Evolutionary conservation across 169 alveolate species (phyloP).

Genomic region (Plasmodium vivax): DNA sequence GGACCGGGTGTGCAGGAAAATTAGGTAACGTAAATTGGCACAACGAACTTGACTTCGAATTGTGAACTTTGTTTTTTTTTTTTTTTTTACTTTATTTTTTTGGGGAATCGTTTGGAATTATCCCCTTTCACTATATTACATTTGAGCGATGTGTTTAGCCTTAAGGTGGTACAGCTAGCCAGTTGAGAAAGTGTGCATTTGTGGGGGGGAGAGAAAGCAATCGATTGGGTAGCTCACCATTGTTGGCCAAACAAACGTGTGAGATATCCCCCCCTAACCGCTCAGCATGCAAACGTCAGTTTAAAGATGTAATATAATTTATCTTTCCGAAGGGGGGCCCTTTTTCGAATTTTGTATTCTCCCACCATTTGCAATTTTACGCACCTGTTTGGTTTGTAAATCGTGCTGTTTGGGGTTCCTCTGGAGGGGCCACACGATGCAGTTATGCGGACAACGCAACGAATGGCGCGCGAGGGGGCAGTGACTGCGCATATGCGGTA

Average conservation of each 20-base stretch:
- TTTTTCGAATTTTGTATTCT: neutral
- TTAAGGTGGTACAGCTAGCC: neutral
- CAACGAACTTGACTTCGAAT: too few relatives aligned
- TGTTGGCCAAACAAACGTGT: neutral
- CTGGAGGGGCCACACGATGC: neutral
- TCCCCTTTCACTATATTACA: neutral
- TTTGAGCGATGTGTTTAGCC: neutral
- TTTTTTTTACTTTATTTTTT: too few relatives aligned
- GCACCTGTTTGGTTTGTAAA: neutral
- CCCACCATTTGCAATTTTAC: neutral
- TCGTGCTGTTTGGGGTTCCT: neutral
- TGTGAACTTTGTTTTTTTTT: too few relatives aligned
- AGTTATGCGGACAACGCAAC: too few relatives aligned
- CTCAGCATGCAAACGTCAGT: neutral
- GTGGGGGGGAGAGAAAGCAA: neutral
- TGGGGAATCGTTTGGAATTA: too few relatives aligned
- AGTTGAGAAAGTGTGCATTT: neutral
- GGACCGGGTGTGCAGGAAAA: neutral
- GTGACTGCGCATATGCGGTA: neutral
- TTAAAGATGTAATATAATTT: neutral
- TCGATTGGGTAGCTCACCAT: neutral
- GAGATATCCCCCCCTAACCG: neutral
- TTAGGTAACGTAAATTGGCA: neutral
- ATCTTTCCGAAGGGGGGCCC: neutral
- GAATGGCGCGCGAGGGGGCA: neutral